Evolutionary conservation across 257 asterid species (phyloP), one percentile per base, ranked within the genome.

Genomic region (Solanum dulcamara): DNA sequence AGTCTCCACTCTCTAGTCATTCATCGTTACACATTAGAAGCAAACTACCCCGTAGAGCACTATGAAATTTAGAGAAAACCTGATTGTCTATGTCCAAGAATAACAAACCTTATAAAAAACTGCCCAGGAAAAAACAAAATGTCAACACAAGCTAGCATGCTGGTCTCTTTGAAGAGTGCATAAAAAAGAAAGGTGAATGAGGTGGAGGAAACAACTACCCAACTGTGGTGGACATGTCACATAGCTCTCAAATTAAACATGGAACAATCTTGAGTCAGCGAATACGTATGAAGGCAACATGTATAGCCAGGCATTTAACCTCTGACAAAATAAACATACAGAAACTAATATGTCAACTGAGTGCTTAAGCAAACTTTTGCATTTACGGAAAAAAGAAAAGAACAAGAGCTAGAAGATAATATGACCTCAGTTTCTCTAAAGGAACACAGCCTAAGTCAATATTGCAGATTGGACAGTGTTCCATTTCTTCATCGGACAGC

Each of bases 381-480:
- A 13, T 84, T 68, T 38, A 50, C 40, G 40, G 30, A 83, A 75
- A 72, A 75, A 83, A n/a, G 37, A 30, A 86, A 48, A 85, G 88
- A 18, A 64, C 4, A 75, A 37, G 71, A 32, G 48, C 81, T 74
- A 48, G 86, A 87, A 81, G 86, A 84, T 68, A 32, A 92, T 87
- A 89, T 64, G 22, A 93, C 99, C 99, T 95, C 92, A 96, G 85
- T 85, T 96, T 96, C 88, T 96, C 99, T 90, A 92, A 74, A 24
- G 99, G 99, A 85, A 85, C 91, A 86, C 98, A 93, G 62, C 99
- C 99, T 88, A 96, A 89, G 86, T 94, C 94, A 81, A 90, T 95
- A 82, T 93, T 94, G 90, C 99, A 96, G 85, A 95, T 84, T 37
- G 99, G 99, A 87, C 99, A 96, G 91, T 94, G 89, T 84, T 94